Evolutionary conservation across 371 early-diverging fungal genomes (phyloP), one percentile per base, ranked within the genome.

Genomic region (Dentiscutata heterogama): DNA sequence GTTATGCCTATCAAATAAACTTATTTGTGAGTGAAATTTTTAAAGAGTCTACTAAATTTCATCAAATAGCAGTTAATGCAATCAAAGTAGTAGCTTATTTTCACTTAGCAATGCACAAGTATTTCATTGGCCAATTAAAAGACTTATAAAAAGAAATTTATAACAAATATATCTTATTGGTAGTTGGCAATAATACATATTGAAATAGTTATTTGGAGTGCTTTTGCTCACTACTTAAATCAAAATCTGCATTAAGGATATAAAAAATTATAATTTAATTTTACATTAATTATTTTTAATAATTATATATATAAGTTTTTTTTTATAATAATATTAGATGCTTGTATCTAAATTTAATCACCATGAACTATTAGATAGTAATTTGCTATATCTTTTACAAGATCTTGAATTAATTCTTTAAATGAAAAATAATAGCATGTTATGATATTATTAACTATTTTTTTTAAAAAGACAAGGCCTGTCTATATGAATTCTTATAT

Each of bases 401-500:
- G 75, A 75, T 31, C 31, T 75, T 7, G 18, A 20, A 58, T 60
- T 31, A 50, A 75, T 75, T 58, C 29, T 75, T 46, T 29, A 8
- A 39, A 75, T 75, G 35, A 56, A 54, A 35, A 1, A 22, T 75
- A 16, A 16, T 75, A 60, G 60, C 3, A 58, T 2, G 1, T 27
- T 78, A 78, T 78, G 46, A 29, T 65, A 29, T 27, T 27, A 2
- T 65, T 50, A 14, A 27, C 46, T 42, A 77, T 63, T 25, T 77
- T 25, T 65, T 78, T 22, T 65, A 78, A 31, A 54, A 25, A 7
- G 53, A 78, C 27, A 78, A 78, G 29, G 53, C 78, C 46, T 25
- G 65, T 13, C 22, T 78, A 50, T 16, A 64, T 78, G 31, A 78
- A 78, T 65, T 78, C 7, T 61, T 78, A 20, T 25, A 64, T 78